Evolutionary conservation across 129 eudicot species (phyloP).

Genomic region (Calendula officinalis): DNA sequence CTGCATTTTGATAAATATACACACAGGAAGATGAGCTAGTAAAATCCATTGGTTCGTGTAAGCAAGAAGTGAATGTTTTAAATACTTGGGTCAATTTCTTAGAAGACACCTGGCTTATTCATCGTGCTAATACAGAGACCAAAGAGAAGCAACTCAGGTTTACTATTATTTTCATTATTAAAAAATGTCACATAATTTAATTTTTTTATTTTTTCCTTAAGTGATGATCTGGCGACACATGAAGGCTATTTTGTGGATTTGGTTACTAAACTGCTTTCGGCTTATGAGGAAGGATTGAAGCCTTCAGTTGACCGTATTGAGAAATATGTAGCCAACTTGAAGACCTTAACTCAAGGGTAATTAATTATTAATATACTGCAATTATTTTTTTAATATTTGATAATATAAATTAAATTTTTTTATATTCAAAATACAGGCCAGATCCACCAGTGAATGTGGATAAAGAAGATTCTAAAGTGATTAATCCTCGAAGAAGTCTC

Average conservation of each 20-base stretch:
- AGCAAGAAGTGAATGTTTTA: conserved; percentile 76
- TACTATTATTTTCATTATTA: conserved; percentile 8
- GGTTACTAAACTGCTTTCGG: conserved; percentile 69
- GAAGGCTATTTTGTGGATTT: conserved; percentile 73
- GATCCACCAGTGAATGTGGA: conserved; percentile 37
- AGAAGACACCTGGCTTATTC: conserved; percentile 96
- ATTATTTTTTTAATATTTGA: conserved; percentile 13
- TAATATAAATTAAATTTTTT: neutral
- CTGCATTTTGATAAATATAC: neutral
- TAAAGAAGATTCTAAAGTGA: conserved; percentile 45
- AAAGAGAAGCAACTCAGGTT: conserved; percentile 76
- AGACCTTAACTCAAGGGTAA: conserved; percentile 70
- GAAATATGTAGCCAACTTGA: conserved; percentile 74
- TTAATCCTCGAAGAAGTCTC: conserved; percentile 68
- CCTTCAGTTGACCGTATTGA: conserved; percentile 74
- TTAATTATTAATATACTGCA: neutral
- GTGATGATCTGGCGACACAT: conserved; percentile 80
- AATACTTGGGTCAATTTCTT: conserved; percentile 91
- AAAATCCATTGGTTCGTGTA: conserved; percentile 69
- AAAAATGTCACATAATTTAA: neutral
- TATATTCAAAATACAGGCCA: conserved; percentile 35
- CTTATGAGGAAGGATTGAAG: conserved; percentile 74
- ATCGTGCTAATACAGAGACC: conserved; percentile 60
- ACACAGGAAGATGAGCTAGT: conserved; percentile 83
- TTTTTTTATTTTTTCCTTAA: conserved; percentile 26